Evolutionary conservation across 2,329 filamentous ascomycete species (phyloP).

Genomic region (Fusarium pseudoanthophilum): DNA sequence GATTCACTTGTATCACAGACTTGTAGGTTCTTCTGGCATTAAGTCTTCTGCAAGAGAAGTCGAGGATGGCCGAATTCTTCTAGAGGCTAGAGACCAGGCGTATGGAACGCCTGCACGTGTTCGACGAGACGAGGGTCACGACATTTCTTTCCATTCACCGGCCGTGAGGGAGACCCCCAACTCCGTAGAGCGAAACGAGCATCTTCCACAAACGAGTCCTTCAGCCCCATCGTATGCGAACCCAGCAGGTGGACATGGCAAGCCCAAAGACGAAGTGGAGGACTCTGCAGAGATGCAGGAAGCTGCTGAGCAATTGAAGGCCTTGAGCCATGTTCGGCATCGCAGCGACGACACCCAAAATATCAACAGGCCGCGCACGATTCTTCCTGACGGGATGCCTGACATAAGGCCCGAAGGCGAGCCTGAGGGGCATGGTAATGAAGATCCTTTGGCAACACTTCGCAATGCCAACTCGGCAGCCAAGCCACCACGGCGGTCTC

Average conservation of each 20-base stretch:
- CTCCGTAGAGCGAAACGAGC: slow-evolving; percentile 41
- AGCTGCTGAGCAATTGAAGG: slow-evolving; percentile 73
- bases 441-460: slow-evolving; percentile 37
- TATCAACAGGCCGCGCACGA: slow-evolving; percentile 50
- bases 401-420: slow-evolving; percentile 52
- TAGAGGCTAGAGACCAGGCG: slow-evolving; percentile 63
- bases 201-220: slow-evolving; percentile 45
- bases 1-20: slow-evolving; percentile 70
- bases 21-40: slow-evolving; percentile 60
- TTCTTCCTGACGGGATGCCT: slow-evolving; percentile 53
- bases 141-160: slow-evolving; percentile 40
- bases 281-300: slow-evolving; percentile 77
- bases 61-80: slow-evolving; percentile 67
- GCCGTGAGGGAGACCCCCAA: slow-evolving; percentile 39
- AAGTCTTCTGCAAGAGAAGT: slow-evolving; percentile 62
- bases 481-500: slow-evolving; percentile 58
- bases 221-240: slow-evolving; percentile 37
- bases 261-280: slow-evolving; percentile 56
- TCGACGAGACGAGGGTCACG: slow-evolving; percentile 46
- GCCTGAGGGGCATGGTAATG: slow-evolving; percentile 47
- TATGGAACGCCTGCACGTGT: slow-evolving; percentile 48
- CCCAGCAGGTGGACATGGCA: slow-evolving; percentile 35
- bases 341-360: slow-evolving; percentile 58
- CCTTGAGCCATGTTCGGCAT: slow-evolving; percentile 71
- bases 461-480: slow-evolving; percentile 44